phyloP scores from a whole-genome alignment of 345 rosid genomes.

The Lepidium aucheri region DNA sequence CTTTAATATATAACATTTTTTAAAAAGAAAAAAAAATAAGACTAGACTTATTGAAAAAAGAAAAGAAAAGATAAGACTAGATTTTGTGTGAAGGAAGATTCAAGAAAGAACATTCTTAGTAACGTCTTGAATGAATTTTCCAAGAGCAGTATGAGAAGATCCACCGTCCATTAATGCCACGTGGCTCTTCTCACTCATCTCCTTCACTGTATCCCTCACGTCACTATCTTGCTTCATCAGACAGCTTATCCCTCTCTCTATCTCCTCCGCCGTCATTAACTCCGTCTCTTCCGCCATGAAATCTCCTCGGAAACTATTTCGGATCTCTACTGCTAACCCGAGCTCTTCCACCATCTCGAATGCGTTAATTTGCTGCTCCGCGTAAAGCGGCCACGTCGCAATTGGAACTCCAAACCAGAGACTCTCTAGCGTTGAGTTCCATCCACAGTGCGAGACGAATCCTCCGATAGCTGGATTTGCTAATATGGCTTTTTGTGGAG shows the following conservation, averaged over 20 bases:
- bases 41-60: no score
- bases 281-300: not conserved
- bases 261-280: constrained; percentile 22
- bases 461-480: constrained; percentile 38
- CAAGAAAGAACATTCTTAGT: not conserved
- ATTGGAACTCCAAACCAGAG: constrained; percentile 25
- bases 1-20: no score
- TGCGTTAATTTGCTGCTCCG: constrained; percentile 37
- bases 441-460: constrained; percentile 35
- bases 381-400: constrained; percentile 26
- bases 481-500: constrained; percentile 37
- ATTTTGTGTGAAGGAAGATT: not conserved
- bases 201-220: constrained; percentile 25
- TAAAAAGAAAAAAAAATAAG: no score
- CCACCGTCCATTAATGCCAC: constrained; percentile 38
- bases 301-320: constrained; percentile 23
- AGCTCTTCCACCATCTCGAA: constrained; percentile 37
- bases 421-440: constrained; percentile 25
- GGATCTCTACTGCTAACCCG: constrained; percentile 38
- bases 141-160: constrained; percentile 29
- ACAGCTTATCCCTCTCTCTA: constrained; percentile 37
- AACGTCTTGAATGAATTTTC: constrained; percentile 11
- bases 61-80: no score
- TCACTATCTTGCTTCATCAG: constrained; percentile 34
- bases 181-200: constrained; percentile 30